A percentile compares a stretch with the other conserved stretches of the same genome.
phyloP scores from a whole-genome alignment of 805 yeast species.

The Zygosaccharomyces lentus region DNA sequence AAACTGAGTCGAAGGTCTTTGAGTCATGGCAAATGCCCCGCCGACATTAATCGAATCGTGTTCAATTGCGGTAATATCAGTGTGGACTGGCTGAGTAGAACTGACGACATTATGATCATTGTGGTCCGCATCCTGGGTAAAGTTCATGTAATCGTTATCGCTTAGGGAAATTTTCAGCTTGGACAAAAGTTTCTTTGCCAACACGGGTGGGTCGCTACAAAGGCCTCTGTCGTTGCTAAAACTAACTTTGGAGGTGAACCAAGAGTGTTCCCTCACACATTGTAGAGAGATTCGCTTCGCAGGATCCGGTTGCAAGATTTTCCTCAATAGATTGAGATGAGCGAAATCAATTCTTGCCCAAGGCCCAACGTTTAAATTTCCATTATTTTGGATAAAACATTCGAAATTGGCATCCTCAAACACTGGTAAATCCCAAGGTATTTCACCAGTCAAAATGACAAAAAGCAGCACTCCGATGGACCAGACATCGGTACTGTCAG shows the following conservation, averaged over 20 bases:
- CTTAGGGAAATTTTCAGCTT: slow-evolving; percentile 50
- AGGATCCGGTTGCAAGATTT: slow-evolving; percentile 49
- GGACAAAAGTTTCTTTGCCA: slow-evolving; percentile 49
- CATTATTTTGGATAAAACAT: slow-evolving; percentile 41
- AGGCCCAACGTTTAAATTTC: slow-evolving; percentile 44
- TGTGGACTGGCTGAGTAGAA: slow-evolving; percentile 45
- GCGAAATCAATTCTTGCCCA: slow-evolving; percentile 52
- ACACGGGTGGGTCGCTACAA: slow-evolving; percentile 48
- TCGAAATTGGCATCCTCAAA: slow-evolving; percentile 46
- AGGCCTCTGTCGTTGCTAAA: slow-evolving; percentile 45
- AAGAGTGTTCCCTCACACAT: slow-evolving; percentile 47
- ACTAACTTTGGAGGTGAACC: slow-evolving; percentile 47
- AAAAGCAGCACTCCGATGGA: slow-evolving; percentile 62
- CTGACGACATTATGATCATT: slow-evolving; percentile 3
- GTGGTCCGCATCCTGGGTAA: slow-evolving; percentile 20
- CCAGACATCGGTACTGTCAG: slow-evolving; percentile 62
- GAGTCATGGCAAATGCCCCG: slow-evolving; percentile 20
- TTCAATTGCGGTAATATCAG: slow-evolving; percentile 40
- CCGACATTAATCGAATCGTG: slow-evolving; percentile 15
- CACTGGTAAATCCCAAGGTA: slow-evolving; percentile 70
- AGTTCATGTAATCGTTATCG: slow-evolving; percentile 41
- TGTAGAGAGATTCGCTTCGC: slow-evolving; percentile 40
- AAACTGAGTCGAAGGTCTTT: slow-evolving; percentile 20
- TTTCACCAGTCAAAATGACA: slow-evolving; percentile 59
- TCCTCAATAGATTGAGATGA: slow-evolving; percentile 48